Evolutionary conservation across 176 grass and related monocot species (phyloP).

Genomic region (Tillandsia leiboldiana): DNA sequence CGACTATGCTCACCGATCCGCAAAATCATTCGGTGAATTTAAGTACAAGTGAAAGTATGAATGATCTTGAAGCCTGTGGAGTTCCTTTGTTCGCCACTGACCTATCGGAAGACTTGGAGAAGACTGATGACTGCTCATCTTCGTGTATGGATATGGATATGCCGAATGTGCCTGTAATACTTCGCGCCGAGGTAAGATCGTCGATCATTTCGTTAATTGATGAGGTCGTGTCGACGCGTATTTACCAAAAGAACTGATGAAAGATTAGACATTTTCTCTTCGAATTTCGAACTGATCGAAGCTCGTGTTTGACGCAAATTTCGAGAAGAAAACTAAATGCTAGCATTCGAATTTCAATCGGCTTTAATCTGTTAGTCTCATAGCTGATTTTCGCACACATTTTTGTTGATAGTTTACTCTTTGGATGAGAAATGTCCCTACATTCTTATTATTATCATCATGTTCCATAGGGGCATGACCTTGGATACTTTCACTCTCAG

Average conservation of each 20-base stretch:
- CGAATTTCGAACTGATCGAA: too few species aligned
- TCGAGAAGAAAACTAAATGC: too few species aligned
- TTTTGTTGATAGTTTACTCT: too few species aligned
- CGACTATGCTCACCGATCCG: constrained; percentile 15
- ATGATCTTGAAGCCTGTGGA: constrained; percentile 38
- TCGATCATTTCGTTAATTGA: not conserved
- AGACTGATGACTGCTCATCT: not conserved
- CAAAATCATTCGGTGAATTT: not conserved
- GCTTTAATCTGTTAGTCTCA: too few species aligned
- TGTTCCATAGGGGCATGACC: too few species aligned
- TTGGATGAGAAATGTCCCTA: too few species aligned
- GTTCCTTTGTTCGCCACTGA: constrained; percentile 47
- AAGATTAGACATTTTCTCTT: not conserved
- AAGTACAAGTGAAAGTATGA: constrained; percentile 21
- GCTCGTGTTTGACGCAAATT: too few species aligned
- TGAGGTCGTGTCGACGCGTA: not conserved
- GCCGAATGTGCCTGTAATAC: not conserved
- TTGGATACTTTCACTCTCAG: not conserved
- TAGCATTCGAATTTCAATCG: too few species aligned
- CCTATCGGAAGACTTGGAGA: constrained; percentile 12
- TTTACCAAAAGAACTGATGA: not conserved
- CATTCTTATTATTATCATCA: too few species aligned
- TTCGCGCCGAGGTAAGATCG: constrained; percentile 16
- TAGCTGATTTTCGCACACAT: too few species aligned
- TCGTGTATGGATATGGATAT: not conserved